A percentile compares a stretch with the other conserved stretches of the same genome.
These are phyloP conservation scores for Odonthalia washingtoniensis DNA, from an alignment of 31 red algal species.

Conservation along the genomic window DNA sequence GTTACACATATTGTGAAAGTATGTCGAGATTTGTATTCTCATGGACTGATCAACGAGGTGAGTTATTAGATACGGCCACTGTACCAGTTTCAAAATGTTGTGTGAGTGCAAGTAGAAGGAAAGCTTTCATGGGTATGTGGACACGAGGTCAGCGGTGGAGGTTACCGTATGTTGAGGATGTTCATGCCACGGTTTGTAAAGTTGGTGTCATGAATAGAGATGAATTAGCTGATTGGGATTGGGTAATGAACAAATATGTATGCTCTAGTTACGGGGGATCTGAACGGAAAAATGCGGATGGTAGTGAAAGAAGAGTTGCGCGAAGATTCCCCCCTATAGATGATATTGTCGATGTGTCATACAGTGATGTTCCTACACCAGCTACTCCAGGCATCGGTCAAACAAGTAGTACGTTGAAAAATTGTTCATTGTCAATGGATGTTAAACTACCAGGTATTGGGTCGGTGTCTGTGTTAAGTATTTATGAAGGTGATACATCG, in stretches of 20 bases:
- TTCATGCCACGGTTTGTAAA: constrained; percentile 62
- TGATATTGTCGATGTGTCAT: constrained; percentile 50
- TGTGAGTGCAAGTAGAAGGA: constrained; percentile 42
- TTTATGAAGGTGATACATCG: constrained; percentile 55
- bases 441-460: constrained; percentile 48
- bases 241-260: constrained; percentile 67
- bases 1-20: constrained; percentile 57
- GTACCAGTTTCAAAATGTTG: constrained; percentile 41
- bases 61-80: constrained; percentile 67
- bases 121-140: constrained; percentile 80
- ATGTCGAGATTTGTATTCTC: constrained; percentile 62
- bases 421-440: constrained; percentile 39
- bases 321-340: constrained; percentile 70
- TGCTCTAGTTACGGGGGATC: constrained; percentile 23
- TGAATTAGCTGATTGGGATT: constrained; percentile 73
- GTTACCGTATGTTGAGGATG: constrained; percentile 64
- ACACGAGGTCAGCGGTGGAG: constrained; percentile 71
- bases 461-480: constrained; percentile 53
- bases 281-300: constrained; percentile 58
- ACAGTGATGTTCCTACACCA: constrained; percentile 70
- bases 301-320: constrained; percentile 12
- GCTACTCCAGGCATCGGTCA: constrained; percentile 66
- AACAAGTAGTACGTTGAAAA: background rate
- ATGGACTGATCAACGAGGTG: constrained; percentile 74
- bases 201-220: constrained; percentile 51